phyloP scores from a whole-genome alignment of 106 monocot species.

The Platanthera guangdongensis region DNA sequence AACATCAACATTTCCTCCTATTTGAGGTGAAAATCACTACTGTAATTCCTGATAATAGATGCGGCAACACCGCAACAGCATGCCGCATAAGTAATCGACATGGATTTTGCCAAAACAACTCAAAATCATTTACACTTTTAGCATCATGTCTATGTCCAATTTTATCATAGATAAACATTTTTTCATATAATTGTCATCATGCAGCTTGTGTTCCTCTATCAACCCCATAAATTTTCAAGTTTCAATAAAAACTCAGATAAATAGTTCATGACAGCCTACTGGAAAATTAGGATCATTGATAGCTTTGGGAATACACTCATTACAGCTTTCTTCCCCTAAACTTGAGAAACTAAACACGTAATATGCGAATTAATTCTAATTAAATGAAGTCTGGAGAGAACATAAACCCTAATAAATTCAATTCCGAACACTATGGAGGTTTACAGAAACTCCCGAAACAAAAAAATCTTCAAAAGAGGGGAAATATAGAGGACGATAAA shows the following conservation, averaged over 20 bases:
- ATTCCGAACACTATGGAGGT: neutral
- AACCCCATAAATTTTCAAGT: neutral
- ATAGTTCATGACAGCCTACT: neutral
- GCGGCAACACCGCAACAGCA: neutral
- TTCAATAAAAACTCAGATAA: neutral
- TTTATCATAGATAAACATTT: neutral
- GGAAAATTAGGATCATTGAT: neutral
- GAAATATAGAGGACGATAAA: neutral
- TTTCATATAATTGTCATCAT: neutral
- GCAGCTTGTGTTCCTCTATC: neutral
- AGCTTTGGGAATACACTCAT: no score
- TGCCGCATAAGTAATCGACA: no score
- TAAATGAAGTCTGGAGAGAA: neutral
- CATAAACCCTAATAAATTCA: slow-evolving; percentile 8
- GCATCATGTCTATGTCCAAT: neutral
- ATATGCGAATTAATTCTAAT: neutral
- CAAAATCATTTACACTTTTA: no score
- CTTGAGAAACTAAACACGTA: neutral
- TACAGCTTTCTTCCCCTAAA: neutral
- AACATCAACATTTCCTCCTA: neutral
- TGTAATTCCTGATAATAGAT: neutral
- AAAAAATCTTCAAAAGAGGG: neutral
- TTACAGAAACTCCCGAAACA: neutral
- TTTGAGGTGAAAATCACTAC: neutral
- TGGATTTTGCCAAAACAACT: no score